Base-by-base conservation (phyloP, 352 stramenopile species). In the Thalassiosira mediterranea region DNA sequence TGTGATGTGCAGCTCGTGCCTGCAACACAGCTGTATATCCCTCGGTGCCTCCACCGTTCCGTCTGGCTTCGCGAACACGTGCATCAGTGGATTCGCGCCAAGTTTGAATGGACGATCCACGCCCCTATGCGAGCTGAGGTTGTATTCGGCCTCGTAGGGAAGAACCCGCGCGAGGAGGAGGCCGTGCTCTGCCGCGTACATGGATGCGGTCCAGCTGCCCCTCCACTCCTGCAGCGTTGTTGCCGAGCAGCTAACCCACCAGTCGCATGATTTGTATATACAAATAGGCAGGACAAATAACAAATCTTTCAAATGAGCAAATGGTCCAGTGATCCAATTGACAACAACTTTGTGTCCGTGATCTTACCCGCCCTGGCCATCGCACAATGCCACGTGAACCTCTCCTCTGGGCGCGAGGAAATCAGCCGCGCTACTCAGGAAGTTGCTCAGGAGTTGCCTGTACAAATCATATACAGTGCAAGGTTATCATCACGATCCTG, bases 351-450 rank as follows among this genome's bases (percentile, higher is more conserved):
- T n/a, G n/a, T n/a, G n/a, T n/a, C n/a, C n/a, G n/a, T n/a, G n/a
- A n/a, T n/a, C n/a, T n/a, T n/a, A n/a, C n/a, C 86, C 86, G 25
- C 86, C 83, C 65, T 91, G 86, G 38, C 71, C 77, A 59, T 80
- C 53, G 60, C 76, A 86, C 7, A 91, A 49, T 8, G 86, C 79
- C 25, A 91, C 68, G 21, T 83, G 67, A 51, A 91, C 89, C 82
- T 90, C 72, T n/a, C 86, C 83, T 15, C 60, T 17, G 37, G 58
- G 46, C 42, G 72, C 64, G 3, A 90, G 32, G 7, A 87, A 63
- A 47, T 52, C 23, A 4, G 21, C 48, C 17, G 83, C 80, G 77
- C 79, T 89, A n/a, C 65, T 49, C 25, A 91, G 62, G 54, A 91
- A 91, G 15, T 76, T 58, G 51, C 64, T 57, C 17, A 91, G n/a